These are phyloP conservation scores for Somion occarium DNA, from an alignment of 1,284 basidiomycete genomes.

Conservation along the genomic window DNA sequence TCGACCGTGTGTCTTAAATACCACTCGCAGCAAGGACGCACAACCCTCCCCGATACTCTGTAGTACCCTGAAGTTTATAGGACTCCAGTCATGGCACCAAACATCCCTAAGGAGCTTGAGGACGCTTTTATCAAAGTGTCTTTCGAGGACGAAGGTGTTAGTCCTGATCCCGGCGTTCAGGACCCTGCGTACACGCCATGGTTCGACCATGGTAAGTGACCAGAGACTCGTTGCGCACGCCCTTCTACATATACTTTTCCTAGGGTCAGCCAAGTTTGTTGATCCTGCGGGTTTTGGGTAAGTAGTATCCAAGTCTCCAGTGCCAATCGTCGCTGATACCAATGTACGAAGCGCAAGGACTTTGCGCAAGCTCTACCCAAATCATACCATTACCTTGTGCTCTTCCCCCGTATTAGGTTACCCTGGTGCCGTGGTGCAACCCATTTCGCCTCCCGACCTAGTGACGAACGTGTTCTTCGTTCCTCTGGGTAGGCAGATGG, in stretches of 20 bases:
- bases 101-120: constrained; percentile 23
- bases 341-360: constrained; percentile 42
- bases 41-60: neutral
- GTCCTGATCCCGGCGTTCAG: constrained; percentile 14
- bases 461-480: constrained; percentile 46
- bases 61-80: no score
- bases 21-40: neutral
- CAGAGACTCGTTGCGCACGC: neutral
- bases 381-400: constrained; percentile 52
- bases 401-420: constrained; percentile 44
- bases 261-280: constrained; percentile 47
- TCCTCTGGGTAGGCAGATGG: constrained; percentile 40
- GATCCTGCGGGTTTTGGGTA: constrained; percentile 44
- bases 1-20: neutral
- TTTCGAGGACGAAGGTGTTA: constrained; percentile 29
- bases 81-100: no score
- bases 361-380: constrained; percentile 55
- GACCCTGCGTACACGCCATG: constrained; percentile 42
- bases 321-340: no score
- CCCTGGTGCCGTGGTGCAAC: constrained; percentile 43
- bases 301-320: constrained; percentile 13
- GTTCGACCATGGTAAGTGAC: constrained; percentile 45
- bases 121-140: constrained; percentile 50
- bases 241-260: constrained; percentile 4
- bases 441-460: constrained; percentile 44